Evolutionary conservation across 2,329 filamentous ascomycete genomes (phyloP).

Genomic region (Xylaria digitata): DNA sequence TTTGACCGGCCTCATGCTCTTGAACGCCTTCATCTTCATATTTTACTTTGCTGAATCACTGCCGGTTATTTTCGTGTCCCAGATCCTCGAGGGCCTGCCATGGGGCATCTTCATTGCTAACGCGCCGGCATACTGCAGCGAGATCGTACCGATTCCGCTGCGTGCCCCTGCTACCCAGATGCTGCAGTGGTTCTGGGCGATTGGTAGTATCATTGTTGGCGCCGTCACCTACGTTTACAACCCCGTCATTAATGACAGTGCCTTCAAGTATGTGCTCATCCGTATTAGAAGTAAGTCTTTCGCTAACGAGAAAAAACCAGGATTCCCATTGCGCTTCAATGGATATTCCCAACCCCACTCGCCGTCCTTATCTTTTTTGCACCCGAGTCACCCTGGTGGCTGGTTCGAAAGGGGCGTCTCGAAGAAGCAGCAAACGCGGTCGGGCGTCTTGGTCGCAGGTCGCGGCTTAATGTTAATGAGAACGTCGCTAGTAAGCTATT

Average conservation of each 20-base stretch:
- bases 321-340: conserved; percentile 66
- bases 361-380: conserved; percentile 63
- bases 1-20: conserved; percentile 63
- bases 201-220: conserved; percentile 69
- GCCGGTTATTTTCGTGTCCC: conserved; percentile 61
- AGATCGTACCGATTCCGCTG: conserved; percentile 69
- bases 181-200: conserved; percentile 75
- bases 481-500: conserved; percentile 57
- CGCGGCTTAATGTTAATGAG: conserved; percentile 53
- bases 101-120: conserved; percentile 76
- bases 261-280: conserved; percentile 46
- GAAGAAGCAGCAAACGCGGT: conserved; percentile 59
- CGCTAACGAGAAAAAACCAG: conserved; percentile 48
- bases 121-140: conserved; percentile 68
- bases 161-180: conserved; percentile 69
- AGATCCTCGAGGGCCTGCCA: conserved; percentile 70
- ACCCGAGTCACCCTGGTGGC: conserved; percentile 67
- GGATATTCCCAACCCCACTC: conserved; percentile 68
- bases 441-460: conserved; percentile 60
- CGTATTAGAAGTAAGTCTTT: conserved; percentile 47
- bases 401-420: conserved; percentile 63
- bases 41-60: conserved; percentile 60
- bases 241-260: conserved; percentile 21
- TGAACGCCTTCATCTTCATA: conserved; percentile 69
- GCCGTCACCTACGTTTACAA: conserved; percentile 67